Base-by-base conservation (phyloP, 345 rosid genomes). In the Acer campestre region DNA sequence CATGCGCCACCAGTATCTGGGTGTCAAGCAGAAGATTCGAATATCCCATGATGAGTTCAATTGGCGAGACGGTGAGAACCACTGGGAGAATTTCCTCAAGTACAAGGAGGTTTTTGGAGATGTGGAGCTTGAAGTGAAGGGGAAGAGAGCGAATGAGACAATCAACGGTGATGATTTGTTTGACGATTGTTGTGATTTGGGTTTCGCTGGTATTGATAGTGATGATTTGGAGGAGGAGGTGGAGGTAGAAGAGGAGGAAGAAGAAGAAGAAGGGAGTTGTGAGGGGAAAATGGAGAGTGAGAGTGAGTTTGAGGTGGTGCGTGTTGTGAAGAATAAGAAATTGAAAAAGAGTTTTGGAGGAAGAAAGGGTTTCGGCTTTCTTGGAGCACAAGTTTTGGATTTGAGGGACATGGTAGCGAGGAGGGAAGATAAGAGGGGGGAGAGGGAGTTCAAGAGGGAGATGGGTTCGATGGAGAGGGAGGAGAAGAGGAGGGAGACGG, bases 11-110 rank as follows among this genome's bases (percentile, higher is more conserved):
- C 97, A 92, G 84, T 92, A 92, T 77, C 71, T 90, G 78, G 97
- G 97, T 49, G 97, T 92, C 76, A 92, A 92, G 86, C 94, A 92
- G 86, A 92, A 92, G 94, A 90, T 92, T 80, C 83, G 86, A 67
- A 70, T 80, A 75, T 78, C 94, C 20, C 77, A 79, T 6, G 90
- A 85, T 20, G 89, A 84, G 74, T 90, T 87, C 77, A 82, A 89
- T 77, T 90, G 97, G 94, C 80, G 85, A 64, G 97, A 90, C 74
- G 94, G 94, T 55, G 90, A 87, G 87, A 85, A 88, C 25, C 94
- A 92, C 77, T 90, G 96, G 96, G 94, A 87, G 77, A 92, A 89
- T 70, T 92, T 92, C 76, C 77, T 92, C 84, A 87, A 75, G 85
- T 92, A 92, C 67, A 92, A 85, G 77, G 92, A 91, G 77, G 96